Evolutionary conservation across 371 early-diverging fungal genomes (phyloP).

Genomic region (Lichtheimia corymbifera): DNA sequence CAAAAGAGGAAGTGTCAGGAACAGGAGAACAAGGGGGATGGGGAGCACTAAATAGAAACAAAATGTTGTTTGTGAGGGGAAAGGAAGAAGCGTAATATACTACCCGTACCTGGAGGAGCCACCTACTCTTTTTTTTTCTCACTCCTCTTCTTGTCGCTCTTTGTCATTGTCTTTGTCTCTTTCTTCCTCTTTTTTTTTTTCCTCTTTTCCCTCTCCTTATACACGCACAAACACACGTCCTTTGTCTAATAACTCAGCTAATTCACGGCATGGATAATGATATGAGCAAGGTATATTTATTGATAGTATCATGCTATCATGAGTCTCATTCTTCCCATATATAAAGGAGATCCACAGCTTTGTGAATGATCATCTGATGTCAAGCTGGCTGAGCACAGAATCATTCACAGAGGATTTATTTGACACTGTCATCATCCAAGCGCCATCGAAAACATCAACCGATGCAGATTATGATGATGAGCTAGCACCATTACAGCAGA

Average conservation of each 20-base stretch:
- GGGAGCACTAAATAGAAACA: no score
- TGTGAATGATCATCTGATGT: background rate
- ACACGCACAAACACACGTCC: background rate
- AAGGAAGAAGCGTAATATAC: no score
- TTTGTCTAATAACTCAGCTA: background rate
- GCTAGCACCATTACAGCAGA: background rate
- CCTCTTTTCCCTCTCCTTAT: background rate
- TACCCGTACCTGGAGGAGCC: no score
- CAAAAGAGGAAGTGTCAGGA: no score
- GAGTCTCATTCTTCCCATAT: background rate
- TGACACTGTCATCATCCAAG: background rate
- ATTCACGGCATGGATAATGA: background rate
- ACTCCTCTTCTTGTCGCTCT: background rate
- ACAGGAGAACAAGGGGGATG: no score
- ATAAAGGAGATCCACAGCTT: background rate
- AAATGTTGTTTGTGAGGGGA: no score
- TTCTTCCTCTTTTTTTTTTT: background rate
- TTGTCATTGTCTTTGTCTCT: background rate
- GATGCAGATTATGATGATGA: no score
- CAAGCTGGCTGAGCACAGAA: slow-evolving; percentile 5
- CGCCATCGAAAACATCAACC: no score
- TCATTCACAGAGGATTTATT: slow-evolving; percentile 8
- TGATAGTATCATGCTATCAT: no score
- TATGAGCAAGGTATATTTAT: no score
- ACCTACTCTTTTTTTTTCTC: background rate